Evolutionary conservation across 495 filamentous ascomycete genomes (phyloP), one percentile per base, ranked within the genome.

Genomic region (Trichoderma asperelloides): DNA sequence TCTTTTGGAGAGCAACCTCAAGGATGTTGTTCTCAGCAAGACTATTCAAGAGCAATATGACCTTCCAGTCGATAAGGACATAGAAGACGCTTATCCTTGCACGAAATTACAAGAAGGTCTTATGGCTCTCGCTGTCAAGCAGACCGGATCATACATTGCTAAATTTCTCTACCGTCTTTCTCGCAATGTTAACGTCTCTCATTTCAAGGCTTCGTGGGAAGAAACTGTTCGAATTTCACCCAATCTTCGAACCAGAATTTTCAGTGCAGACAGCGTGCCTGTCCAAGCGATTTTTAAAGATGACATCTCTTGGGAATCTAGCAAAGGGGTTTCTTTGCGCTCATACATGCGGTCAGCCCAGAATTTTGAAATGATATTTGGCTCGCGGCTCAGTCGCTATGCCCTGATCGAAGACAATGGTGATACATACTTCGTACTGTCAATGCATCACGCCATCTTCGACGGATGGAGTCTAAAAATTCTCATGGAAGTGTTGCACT

Each of bases 381-480:
- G 68, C 21, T 68, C 66, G 45, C 13, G 28, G 6, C 69, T 79
- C 1, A 67, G 73, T 21, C 49, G 71, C 13, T 75, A 71, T 30
- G 65, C 73, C 1, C 68, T 77, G 8, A 65, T 73, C 23, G 63
- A 71, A 5, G 43, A 67, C 62, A 9, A 23, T 16, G 33, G 33
- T 16, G 65, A 30, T 41, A 15, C 33, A 6, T 62, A 79, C 60
- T 84, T 88, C 71, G 75, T 87, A 2, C 84, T 80, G 81, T 85
- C 84, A 13, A 77, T 39, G 68, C 60, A 18, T 16, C 63, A 64
- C 33, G 63, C 63, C n/a, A 28, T 64, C 30, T 64, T 41, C 41
- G 63, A 64, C 18, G 63, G 63, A 8, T 64, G 63, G 63, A 23
- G 63, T 28, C 11, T 40, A 15, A 40, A 33, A 9, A n/a, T 64